Conservation (phyloP, 208 protist genomes). For the Acanthamoeba healyi region DNA sequence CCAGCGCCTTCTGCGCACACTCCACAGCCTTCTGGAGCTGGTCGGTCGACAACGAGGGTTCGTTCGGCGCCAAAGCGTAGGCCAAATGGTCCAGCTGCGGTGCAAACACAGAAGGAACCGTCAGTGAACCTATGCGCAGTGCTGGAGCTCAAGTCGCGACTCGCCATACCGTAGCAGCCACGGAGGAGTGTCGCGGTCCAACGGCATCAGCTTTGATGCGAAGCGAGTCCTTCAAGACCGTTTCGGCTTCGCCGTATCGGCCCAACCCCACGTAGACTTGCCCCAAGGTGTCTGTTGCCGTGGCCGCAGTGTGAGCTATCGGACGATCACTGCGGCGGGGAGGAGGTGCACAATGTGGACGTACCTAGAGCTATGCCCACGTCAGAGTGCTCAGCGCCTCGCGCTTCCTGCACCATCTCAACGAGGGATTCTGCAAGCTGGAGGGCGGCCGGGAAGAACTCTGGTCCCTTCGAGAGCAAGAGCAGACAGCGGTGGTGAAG, state of each 20-base stretch:
- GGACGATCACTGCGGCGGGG: not conserved
- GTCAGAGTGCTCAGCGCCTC: constrained; percentile 23
- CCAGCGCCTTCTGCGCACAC: constrained; percentile 10
- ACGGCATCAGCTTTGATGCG: constrained; percentile 3
- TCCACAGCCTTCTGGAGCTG: not conserved
- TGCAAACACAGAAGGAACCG: not conserved
- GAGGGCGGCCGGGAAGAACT: not conserved
- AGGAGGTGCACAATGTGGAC: not conserved
- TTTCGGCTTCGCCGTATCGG: not conserved
- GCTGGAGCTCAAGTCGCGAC: not conserved
- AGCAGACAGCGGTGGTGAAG: constrained; percentile 24
- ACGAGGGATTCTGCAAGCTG: not conserved
- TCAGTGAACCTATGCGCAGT: not conserved
- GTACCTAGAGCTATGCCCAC: not conserved
- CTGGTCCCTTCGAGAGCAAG: not conserved
- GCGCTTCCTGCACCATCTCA: not conserved
- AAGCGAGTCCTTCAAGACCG: not conserved
- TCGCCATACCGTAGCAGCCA: not conserved
- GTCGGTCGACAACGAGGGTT: not conserved
- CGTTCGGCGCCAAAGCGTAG: constrained; percentile 23
- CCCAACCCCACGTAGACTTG: constrained; percentile 13
- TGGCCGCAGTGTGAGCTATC: not conserved
- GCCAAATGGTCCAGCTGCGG: constrained; percentile 19
- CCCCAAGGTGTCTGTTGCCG: constrained; percentile 5
- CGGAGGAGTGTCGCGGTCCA: constrained; percentile 4